Percentiles rank a stretch among this genome's conserved stretches.
phyloP scores from a whole-genome alignment of 1,139 yeast species.

The Yarrowia galli region DNA sequence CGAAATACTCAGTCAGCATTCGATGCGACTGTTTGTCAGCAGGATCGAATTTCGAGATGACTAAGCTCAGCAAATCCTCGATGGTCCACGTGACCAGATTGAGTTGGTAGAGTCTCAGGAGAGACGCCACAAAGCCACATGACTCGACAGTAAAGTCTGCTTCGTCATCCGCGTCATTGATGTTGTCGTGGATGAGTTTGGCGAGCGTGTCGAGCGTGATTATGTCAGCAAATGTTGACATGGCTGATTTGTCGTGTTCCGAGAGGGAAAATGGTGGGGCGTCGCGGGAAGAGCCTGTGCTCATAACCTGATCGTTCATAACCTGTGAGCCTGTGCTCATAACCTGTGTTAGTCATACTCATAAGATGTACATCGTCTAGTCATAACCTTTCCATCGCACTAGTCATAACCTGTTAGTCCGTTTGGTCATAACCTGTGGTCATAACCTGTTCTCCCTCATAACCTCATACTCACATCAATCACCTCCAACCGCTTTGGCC shows the following conservation, averaged over 20 bases:
- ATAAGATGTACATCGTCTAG: too few species aligned
- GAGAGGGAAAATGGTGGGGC: background rate
- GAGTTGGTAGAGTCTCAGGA: constrained; percentile 46
- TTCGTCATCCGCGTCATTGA: constrained; percentile 21
- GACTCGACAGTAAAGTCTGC: constrained; percentile 26
- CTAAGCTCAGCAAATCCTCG: constrained; percentile 43
- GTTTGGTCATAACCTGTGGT: background rate
- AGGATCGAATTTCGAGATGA: constrained; percentile 44
- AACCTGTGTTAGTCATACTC: too few species aligned
- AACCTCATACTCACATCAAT: too few species aligned
- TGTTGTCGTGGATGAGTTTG: constrained; percentile 6
- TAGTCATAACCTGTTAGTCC: background rate
- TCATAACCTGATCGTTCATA: background rate
- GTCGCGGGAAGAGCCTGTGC: constrained; percentile 3
- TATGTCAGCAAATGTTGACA: background rate
- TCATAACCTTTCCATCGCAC: too few species aligned
- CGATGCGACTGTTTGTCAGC: constrained; percentile 53
- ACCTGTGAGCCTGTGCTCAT: background rate
- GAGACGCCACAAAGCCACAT: constrained; percentile 42
- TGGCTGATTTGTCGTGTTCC: background rate
- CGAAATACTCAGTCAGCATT: constrained; percentile 51
- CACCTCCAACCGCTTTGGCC: constrained; percentile 69
- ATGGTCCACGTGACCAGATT: constrained; percentile 43
- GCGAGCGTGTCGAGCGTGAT: background rate
- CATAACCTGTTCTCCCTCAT: too few species aligned